These are phyloP conservation scores for Colletotrichum cereale DNA, from an alignment of 2,329 filamentous ascomycete species.

Conservation along the genomic window DNA sequence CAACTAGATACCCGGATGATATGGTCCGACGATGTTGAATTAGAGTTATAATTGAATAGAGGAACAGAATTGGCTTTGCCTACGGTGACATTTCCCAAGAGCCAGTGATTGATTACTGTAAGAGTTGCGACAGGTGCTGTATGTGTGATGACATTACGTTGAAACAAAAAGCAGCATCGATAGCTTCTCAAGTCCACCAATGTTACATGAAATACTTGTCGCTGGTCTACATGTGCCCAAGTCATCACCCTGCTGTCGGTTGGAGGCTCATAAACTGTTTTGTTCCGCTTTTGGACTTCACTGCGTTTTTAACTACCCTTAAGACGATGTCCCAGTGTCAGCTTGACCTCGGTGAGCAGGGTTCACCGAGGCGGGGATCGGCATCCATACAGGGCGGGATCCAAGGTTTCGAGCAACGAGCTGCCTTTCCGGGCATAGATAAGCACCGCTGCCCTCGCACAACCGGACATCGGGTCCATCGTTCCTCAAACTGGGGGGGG, in stretches of 20 bases:
- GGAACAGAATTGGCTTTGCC: not conserved
- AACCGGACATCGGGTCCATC: not conserved
- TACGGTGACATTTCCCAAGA: too few species aligned
- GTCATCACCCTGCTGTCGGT: not conserved
- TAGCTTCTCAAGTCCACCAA: too few species aligned
- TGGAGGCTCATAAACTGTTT: not conserved
- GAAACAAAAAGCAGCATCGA: too few species aligned
- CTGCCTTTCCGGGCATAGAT: slow-evolving; percentile 38
- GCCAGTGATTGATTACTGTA: too few species aligned
- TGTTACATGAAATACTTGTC: too few species aligned
- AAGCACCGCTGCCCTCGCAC: not conserved
- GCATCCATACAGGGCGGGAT: slow-evolving; percentile 32
- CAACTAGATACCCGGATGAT: not conserved
- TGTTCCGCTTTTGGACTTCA: too few species aligned
- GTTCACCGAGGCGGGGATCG: slow-evolving; percentile 31
- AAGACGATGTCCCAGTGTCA: not conserved
- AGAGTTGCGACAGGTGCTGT: too few species aligned
- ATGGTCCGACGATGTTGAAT: not conserved
- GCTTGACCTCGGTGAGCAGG: slow-evolving; percentile 1
- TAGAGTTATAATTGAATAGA: not conserved
- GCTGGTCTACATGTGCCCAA: too few species aligned
- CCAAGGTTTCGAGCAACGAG: slow-evolving; percentile 20
- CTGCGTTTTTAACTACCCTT: not conserved
- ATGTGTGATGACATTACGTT: too few species aligned
- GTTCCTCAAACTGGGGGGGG: slow-evolving; percentile 29